phyloP scores from a whole-genome alignment of 1,284 basidiomycete genomes.

The Microbotryum violaceum region DNA sequence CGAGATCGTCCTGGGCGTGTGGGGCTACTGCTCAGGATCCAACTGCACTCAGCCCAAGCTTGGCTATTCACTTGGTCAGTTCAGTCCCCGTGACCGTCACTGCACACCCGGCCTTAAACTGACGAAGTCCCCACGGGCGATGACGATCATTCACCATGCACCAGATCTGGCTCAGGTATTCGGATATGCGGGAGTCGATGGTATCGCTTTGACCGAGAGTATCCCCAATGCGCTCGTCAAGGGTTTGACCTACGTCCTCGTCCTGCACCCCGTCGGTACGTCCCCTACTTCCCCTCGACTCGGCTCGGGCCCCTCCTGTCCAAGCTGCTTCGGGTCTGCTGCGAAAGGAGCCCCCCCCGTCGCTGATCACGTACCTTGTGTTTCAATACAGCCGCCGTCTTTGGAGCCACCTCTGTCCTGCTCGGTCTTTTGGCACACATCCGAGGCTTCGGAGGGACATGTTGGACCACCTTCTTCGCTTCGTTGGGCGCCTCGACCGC shows the following conservation, averaged over 20 bases:
- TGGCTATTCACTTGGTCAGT: conserved; percentile 28
- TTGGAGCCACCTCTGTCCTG: conserved; percentile 25
- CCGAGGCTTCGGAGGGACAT: conserved; percentile 21
- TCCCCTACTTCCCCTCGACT: neutral
- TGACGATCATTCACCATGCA: neutral
- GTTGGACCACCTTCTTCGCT: conserved; percentile 34
- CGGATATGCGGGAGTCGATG: conserved; percentile 14
- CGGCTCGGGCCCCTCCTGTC: neutral
- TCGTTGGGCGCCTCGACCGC: conserved; percentile 29
- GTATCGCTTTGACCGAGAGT: conserved; percentile 3
- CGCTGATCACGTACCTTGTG: neutral
- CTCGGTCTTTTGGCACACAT: conserved; percentile 29
- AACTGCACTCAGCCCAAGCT: conserved; percentile 23
- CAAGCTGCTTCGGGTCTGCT: too few species aligned
- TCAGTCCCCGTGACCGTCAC: too few species aligned
- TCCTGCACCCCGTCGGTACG: conserved; percentile 34
- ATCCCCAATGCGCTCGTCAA: conserved; percentile 32
- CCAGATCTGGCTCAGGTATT: conserved; percentile 15
- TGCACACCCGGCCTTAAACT: conserved; percentile 1
- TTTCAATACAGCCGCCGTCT: conserved; percentile 19
- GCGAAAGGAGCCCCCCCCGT: too few species aligned
- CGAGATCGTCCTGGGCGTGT: conserved; percentile 26
- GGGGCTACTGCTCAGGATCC: conserved; percentile 30
- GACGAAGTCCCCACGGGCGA: conserved; percentile 2
- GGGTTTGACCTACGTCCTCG: conserved; percentile 33